Base-by-base conservation (phyloP, 1,284 basidiomycete genomes). In the Leccinum fallax region DNA sequence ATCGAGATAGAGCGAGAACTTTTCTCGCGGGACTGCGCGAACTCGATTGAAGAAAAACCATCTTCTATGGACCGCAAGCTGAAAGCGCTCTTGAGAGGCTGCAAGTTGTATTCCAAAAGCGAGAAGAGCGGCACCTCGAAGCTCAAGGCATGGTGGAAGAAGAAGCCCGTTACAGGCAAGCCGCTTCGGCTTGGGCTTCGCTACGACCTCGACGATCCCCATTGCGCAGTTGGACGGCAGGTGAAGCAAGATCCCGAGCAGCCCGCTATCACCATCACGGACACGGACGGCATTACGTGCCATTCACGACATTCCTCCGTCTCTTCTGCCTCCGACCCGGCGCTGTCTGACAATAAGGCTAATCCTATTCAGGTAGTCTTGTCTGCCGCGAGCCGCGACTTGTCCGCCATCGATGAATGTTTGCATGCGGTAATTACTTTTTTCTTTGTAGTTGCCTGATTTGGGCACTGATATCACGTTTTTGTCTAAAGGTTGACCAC, bases 121-220 rank as follows among this genome's bases (percentile, higher is more conserved):
- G 74, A 77, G 60, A 76, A 74, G 34, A 72, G 67, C 7, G 67
- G 80, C 10, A 74, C 82, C 3, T 78, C 81, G 54, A 82, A 79
- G 66, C 72, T 90, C 58, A 87, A 84, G 64, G 79, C 82, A 5
- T 90, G 88, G 88, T 73, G 87, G 68, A 85, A 81, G 73, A 84
- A 82, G 64, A 86, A 87, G 66, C 77, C 87, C 40, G 69, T 75
- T 13, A 65, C 75, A 5, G 76, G 75, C 19, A 79, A 77, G 30
- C 71, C 74, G 1, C 64, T 74, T 43, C 79, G 68, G 53, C 63
- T 77, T 16, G 74, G 79, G 53, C 69, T 80, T 16, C 77, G 79
- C 53, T 74, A 71, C 65, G 79, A 76, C 46, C 74, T 78, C 38
- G 67, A 74, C 54, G 65, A 74, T 59, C 65, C 69, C 15, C 63